Percentiles rank a stretch among this genome's conserved stretches.
Conservation (phyloP, 805 yeast genomes). For the Saccharomycopsis amapae region DNA sequence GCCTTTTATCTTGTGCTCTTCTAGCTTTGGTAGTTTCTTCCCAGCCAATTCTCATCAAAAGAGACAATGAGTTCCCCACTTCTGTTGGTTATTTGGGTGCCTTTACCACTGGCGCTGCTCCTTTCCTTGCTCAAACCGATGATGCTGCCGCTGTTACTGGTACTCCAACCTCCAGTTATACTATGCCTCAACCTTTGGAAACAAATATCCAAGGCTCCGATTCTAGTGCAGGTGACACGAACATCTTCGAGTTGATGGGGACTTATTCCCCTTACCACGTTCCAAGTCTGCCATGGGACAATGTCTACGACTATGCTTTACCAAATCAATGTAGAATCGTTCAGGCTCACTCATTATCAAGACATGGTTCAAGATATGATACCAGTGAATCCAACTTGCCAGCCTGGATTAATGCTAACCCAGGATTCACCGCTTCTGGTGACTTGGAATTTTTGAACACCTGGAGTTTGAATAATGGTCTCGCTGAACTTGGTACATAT, state of each 20-base stretch:
- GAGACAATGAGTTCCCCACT: constrained; percentile 11
- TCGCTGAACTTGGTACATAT: constrained; percentile 17
- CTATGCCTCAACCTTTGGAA: constrained; percentile 22
- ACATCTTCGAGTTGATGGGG: constrained; percentile 22
- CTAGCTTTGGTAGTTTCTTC: background rate
- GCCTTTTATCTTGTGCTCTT: too few relatives aligned
- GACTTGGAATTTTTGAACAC: constrained; percentile 48
- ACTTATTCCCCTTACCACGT: constrained; percentile 22
- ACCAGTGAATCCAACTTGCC: constrained; percentile 31
- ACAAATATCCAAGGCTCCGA: constrained; percentile 20
- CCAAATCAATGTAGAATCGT: constrained; percentile 42
- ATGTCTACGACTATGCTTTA: constrained; percentile 22
- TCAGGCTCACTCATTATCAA: constrained; percentile 62
- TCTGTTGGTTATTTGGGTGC: constrained; percentile 15
- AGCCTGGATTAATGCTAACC: constrained; percentile 30
- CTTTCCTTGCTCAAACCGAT: constrained; percentile 18
- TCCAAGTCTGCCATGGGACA: constrained; percentile 22
- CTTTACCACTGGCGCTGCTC: constrained; percentile 20
- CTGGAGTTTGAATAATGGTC: constrained; percentile 25
- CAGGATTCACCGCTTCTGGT: constrained; percentile 33
- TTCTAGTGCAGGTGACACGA: constrained; percentile 18
- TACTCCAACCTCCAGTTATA: constrained; percentile 12
- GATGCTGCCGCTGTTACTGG: constrained; percentile 19
- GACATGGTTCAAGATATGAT: constrained; percentile 80
- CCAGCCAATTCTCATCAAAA: background rate